Evolutionary conservation across 2,329 filamentous ascomycete genomes (phyloP), one percentile per base, ranked within the genome.

Genomic region (Stemphylium lycopersici): DNA sequence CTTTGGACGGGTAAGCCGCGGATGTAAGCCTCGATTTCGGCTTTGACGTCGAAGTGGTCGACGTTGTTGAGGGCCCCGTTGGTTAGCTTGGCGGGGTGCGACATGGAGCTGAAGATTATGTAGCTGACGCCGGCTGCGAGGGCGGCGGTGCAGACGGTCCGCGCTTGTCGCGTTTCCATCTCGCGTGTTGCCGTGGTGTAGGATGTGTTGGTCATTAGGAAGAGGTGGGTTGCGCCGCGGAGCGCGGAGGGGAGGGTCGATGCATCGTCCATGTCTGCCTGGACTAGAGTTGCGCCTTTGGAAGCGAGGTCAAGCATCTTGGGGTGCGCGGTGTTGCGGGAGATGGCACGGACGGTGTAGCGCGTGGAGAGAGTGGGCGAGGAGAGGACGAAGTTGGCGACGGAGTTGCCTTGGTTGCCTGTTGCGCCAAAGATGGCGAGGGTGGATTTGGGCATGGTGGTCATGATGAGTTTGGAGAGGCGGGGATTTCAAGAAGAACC

Each of bases 41-140:
- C 83, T 66, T 87, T 87, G 67, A 70, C 75, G 68, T 87, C 84
- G 55, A 87, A 87, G 58, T 83, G 80, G 56, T 77, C 59, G 2
- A 76, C 74, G 20, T 74, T 59, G 15, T 54, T 65, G 10, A 77
- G 63, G 13, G 67, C 69, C 4, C 77, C 77, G n/a, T 56, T 48
- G 0, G 66, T 67, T 36, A 77, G 66, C 24, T 66, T 56, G 13
- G 20, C 36, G 0, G 71, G 62, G 48, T 68, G 60, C 3, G 61
- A 55, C 66, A 74, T 63, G 5, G 68, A 68, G 40, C 70, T 75
- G 59, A 65, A 80, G 55, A 80, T 73, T 13, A 78, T 66, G 52
- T 78, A 77, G 31, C 70, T 56, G 2, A 76, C 71, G 8, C 70
- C 72, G 4, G 65, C 59, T 0, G 63, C 64, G 2, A 78, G 56